Conservation (phyloP, 1,284 basidiomycete species). For the Macrocystidia cucumis region DNA sequence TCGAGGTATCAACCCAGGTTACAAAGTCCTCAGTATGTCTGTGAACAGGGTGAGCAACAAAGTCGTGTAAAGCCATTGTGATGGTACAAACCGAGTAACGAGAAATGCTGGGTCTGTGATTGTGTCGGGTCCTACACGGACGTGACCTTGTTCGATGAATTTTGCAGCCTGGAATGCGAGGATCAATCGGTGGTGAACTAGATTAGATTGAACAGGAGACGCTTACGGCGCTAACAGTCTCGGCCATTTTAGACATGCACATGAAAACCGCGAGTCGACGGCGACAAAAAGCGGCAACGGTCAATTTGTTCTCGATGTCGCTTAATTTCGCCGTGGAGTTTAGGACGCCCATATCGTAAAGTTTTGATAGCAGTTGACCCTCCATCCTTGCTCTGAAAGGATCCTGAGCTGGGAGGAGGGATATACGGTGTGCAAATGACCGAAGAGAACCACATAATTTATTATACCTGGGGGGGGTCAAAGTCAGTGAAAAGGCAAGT, state of each 20-base stretch:
- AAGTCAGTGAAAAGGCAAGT: slow-evolving; percentile 1
- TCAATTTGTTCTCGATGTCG: slow-evolving; percentile 92
- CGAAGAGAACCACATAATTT: slow-evolving; percentile 88
- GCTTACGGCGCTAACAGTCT: slow-evolving; percentile 90
- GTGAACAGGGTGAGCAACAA: slow-evolving; percentile 3
- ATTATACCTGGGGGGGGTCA: slow-evolving; percentile 68
- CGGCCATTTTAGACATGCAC: slow-evolving; percentile 91
- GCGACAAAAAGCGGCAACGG: slow-evolving; percentile 91
- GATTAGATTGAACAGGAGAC: slow-evolving; percentile 1
- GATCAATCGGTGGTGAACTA: slow-evolving; percentile 1
- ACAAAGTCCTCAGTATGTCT: slow-evolving; percentile 99
- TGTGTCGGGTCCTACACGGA: slow-evolving; percentile 93
- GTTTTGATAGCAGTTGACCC: slow-evolving; percentile 82
- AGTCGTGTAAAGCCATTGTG: neutral
- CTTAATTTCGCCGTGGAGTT: slow-evolving; percentile 77
- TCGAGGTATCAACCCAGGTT: slow-evolving; percentile 98
- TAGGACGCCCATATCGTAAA: slow-evolving; percentile 96
- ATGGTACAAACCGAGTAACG: slow-evolving; percentile 71
- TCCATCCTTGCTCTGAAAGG: slow-evolving; percentile 87
- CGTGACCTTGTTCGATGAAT: slow-evolving; percentile 97
- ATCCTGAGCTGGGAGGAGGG: slow-evolving; percentile 85
- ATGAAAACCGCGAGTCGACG: slow-evolving; percentile 89
- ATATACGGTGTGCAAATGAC: slow-evolving; percentile 81
- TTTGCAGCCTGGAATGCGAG: slow-evolving; percentile 68
- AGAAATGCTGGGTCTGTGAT: slow-evolving; percentile 96